Evolutionary conservation across 805 yeast genomes (phyloP).

Genomic region (Saccharomycopsis guyanensis): DNA sequence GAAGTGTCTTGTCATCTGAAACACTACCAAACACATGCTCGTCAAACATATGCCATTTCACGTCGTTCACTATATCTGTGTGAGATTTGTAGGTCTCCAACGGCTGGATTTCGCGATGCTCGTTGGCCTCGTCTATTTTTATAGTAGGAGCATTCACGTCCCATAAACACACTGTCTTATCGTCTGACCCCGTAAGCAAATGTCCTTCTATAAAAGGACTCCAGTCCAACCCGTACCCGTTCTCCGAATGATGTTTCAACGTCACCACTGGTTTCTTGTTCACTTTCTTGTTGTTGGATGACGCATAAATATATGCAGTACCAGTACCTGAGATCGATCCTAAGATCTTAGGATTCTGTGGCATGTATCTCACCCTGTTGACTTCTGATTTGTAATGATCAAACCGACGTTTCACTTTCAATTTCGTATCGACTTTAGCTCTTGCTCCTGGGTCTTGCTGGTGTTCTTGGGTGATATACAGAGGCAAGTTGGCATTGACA

Average conservation of each 20-base stretch:
- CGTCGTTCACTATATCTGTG: constrained; percentile 62
- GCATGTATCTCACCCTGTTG: constrained; percentile 66
- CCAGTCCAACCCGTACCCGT: constrained; percentile 75
- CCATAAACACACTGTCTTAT: constrained; percentile 54
- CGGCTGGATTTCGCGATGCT: constrained; percentile 23
- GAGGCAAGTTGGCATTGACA: constrained; percentile 54
- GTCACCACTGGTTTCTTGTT: constrained; percentile 26
- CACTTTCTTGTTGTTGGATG: constrained; percentile 26
- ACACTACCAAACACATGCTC: constrained; percentile 57
- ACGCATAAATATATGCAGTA: constrained; percentile 46
- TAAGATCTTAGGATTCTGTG: constrained; percentile 45
- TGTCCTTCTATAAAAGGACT: constrained; percentile 40
- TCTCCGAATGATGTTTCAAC: constrained; percentile 48
- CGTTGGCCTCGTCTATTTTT: constrained; percentile 1
- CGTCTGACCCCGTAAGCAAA: constrained; percentile 60
- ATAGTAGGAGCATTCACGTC: constrained; percentile 31
- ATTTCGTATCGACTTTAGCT: constrained; percentile 40
- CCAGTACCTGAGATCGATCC: constrained; percentile 69
- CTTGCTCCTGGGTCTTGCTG: constrained; percentile 15
- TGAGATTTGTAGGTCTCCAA: constrained; percentile 33
- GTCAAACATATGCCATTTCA: constrained; percentile 57
- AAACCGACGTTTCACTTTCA: constrained; percentile 54
- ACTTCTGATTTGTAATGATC: constrained; percentile 52
- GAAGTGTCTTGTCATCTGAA: constrained; percentile 57
- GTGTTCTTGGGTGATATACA: constrained; percentile 20